Evolutionary conservation across 2,329 filamentous ascomycete genomes (phyloP).

Genomic region (Aspergillus flavus): DNA sequence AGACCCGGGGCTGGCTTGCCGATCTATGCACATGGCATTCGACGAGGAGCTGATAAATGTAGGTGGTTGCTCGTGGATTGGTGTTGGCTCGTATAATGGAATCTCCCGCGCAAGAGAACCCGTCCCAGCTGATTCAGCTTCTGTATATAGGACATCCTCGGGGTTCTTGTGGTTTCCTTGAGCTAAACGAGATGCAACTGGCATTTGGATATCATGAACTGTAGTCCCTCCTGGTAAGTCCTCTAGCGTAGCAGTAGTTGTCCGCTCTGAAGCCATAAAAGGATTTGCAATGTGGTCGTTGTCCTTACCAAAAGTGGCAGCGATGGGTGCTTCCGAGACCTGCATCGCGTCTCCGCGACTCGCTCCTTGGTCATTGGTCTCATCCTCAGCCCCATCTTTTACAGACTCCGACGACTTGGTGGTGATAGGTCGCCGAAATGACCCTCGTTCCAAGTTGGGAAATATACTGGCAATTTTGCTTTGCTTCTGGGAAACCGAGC

Average conservation of each 20-base stretch:
- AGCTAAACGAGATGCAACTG: constrained; percentile 11
- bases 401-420: constrained; percentile 26
- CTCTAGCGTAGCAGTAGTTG: constrained; percentile 12
- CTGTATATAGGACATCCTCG: constrained; percentile 7
- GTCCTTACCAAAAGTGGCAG: constrained; percentile 40
- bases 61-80: constrained; percentile 46
- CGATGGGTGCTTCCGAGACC: constrained; percentile 47
- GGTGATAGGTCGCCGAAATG: constrained; percentile 30
- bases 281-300: constrained; percentile 45
- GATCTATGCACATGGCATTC: constrained; percentile 24
- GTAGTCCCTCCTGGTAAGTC: constrained; percentile 9
- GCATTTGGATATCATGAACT: constrained; percentile 11
- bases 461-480: constrained; percentile 39
- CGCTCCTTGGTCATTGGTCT: constrained; percentile 33
- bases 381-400: constrained; percentile 46
- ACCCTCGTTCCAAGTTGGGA: constrained; percentile 37
- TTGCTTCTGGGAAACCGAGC: constrained; percentile 21
- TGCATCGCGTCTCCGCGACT: constrained; percentile 51
- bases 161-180: constrained; percentile 12
- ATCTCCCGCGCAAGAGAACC: constrained; percentile 10
- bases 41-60: constrained; percentile 48
- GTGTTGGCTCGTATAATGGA: constrained; percentile 23
- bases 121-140: constrained; percentile 9
- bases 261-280: constrained; percentile 10
- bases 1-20: constrained; percentile 19